Conservation (phyloP, 2,329 filamentous ascomycete species). For the Phyllosticta ampelicida region DNA sequence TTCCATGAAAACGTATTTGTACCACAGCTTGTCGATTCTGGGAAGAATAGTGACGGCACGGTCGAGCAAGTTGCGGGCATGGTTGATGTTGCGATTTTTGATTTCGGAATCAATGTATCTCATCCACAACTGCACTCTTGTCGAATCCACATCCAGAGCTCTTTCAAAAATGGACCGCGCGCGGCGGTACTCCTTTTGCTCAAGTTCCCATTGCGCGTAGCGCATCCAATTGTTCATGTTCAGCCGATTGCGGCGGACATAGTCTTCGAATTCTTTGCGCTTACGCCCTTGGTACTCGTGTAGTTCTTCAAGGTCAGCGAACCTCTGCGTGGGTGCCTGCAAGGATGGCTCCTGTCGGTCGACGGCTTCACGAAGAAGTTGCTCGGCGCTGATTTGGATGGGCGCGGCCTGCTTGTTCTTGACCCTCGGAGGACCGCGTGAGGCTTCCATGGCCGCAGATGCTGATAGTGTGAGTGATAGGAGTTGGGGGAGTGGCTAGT, state of each 20-base stretch:
- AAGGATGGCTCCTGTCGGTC: conserved; percentile 85
- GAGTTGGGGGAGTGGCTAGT: not conserved
- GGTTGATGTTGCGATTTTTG: conserved; percentile 91
- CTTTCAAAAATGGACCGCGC: conserved; percentile 91
- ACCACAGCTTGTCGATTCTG: conserved; percentile 93
- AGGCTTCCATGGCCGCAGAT: conserved; percentile 60
- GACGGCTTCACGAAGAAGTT: conserved; percentile 92
- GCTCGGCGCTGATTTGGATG: conserved; percentile 81
- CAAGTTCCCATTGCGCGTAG: conserved; percentile 93
- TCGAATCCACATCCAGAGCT: conserved; percentile 82
- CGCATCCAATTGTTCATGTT: conserved; percentile 99
- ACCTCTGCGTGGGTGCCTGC: conserved; percentile 85
- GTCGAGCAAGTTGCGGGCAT: conserved; percentile 88
- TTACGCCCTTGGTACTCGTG: conserved; percentile 96
- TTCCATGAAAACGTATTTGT: conserved; percentile 98
- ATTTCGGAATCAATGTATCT: conserved; percentile 94
- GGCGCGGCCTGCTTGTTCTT: conserved; percentile 95
- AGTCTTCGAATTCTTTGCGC: conserved; percentile 93
- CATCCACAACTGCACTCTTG: conserved; percentile 79
- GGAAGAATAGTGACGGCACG: conserved; percentile 88
- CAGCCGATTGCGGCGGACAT: conserved; percentile 86
- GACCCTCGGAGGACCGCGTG: conserved; percentile 81
- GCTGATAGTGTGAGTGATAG: not conserved
- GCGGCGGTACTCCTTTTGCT: conserved; percentile 92
- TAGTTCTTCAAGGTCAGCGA: conserved; percentile 92